phyloP scores from a whole-genome alignment of 306 rosid genomes.

The Fragaria ananassa region DNA sequence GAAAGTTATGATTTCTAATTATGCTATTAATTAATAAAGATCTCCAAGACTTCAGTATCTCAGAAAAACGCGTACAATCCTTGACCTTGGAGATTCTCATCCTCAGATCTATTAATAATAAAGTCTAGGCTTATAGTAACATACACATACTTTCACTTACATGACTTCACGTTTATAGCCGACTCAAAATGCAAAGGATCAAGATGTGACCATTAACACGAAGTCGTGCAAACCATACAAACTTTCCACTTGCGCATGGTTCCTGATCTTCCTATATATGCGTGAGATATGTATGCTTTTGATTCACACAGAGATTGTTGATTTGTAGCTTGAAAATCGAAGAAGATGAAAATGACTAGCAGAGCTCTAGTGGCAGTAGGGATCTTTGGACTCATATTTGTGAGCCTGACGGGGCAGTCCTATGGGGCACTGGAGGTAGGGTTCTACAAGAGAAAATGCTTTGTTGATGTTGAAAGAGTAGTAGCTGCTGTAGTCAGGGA shows the following conservation, averaged over 20 bases:
- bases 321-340: background rate
- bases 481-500: background rate
- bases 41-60: background rate
- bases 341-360: conserved; percentile 11
- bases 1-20: too few relatives aligned
- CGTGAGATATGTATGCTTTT: background rate
- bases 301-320: background rate
- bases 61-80: background rate
- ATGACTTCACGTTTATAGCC: conserved; percentile 5
- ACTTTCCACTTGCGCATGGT: background rate
- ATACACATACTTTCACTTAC: background rate
- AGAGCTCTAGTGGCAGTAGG: background rate
- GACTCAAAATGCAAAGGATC: background rate
- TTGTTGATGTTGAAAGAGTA: conserved; percentile 25
- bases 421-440: conserved; percentile 22
- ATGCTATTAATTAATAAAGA: background rate
- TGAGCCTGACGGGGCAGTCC: conserved; percentile 20
- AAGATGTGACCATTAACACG: background rate
- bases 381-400: conserved; percentile 14
- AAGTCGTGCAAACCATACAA: conserved; percentile 13
- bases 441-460: conserved; percentile 30
- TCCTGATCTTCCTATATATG: background rate
- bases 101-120: background rate
- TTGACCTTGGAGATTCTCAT: conserved; percentile 6
- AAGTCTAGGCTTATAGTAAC: background rate